Conservation (phyloP, 495 filamentous ascomycete species). For the Trichoderma orchidacearum region DNA sequence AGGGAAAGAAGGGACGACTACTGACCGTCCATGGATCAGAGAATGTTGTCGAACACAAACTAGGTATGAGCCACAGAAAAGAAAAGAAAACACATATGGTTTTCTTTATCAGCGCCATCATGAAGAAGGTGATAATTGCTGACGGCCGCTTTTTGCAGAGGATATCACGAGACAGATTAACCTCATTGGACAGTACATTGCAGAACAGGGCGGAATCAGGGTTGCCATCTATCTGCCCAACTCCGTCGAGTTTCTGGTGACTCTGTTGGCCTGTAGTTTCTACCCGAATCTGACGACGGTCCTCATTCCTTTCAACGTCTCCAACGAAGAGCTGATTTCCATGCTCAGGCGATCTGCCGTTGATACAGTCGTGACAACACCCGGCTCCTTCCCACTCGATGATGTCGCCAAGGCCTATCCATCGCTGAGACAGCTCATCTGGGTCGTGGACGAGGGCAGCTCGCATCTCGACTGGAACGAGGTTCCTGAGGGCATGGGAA, state of each 20-base stretch:
- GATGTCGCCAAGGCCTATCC: conserved; percentile 51
- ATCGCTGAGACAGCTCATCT: conserved; percentile 65
- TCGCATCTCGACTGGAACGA: conserved; percentile 84
- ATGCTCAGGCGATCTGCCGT: conserved; percentile 57
- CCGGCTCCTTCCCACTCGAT: conserved; percentile 77
- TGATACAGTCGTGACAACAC: conserved; percentile 71
- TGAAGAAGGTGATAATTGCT: not conserved
- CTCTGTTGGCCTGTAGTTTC: conserved; percentile 56
- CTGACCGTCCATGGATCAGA: conserved; percentile 69
- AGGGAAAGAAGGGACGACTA: conserved; percentile 57
- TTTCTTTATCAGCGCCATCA: not conserved
- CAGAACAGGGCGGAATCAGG: conserved; percentile 51
- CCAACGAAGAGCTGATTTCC: conserved; percentile 47
- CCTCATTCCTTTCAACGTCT: conserved; percentile 69
- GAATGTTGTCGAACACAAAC: conserved; percentile 52
- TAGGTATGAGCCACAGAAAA: conserved; percentile 40
- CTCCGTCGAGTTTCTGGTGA: conserved; percentile 71
- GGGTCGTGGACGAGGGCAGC: conserved; percentile 87
- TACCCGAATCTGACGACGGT: conserved; percentile 64
- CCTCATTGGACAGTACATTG: conserved; percentile 64
- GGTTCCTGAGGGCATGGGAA: conserved; percentile 58
- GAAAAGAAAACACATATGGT: too few species aligned
- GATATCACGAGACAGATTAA: conserved; percentile 77
- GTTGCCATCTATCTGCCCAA: conserved; percentile 91
- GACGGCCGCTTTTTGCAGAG: conserved; percentile 15